Percentiles rank a stretch among this genome's conserved stretches.
Evolutionary conservation across 1,284 basidiomycete species (phyloP).

Genomic region (Papiliotrema terrestris): DNA sequence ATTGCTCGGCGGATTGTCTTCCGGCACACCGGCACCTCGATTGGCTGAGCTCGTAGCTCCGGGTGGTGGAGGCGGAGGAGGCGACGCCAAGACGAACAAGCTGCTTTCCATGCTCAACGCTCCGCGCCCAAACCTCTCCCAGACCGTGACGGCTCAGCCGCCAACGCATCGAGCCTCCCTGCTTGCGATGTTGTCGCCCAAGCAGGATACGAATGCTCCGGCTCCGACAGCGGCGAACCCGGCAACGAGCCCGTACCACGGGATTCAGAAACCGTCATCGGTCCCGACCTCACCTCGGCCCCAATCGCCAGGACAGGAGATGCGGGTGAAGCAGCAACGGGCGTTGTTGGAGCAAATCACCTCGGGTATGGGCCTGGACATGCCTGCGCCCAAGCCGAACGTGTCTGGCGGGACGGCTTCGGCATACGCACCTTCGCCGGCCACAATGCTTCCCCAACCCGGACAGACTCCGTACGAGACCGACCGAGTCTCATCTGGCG

Average conservation of each 20-base stretch:
- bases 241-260: neutral
- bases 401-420: neutral
- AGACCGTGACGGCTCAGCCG: neutral
- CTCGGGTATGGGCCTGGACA: constrained; percentile 11
- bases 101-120: constrained; percentile 27
- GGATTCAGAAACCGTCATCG: constrained; percentile 12
- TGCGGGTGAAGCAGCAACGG: constrained; percentile 22
- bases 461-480: neutral
- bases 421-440: neutral
- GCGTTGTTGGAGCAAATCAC: constrained; percentile 32
- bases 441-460: neutral
- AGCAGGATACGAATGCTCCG: neutral
- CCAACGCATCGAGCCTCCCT: constrained; percentile 29
- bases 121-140: neutral
- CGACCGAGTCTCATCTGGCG: neutral
- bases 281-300: constrained; percentile 23
- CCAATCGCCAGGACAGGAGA: constrained; percentile 11
- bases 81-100: constrained; percentile 14
- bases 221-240: neutral
- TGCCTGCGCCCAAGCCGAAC: neutral
- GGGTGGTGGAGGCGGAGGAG: neutral
- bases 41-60: neutral
- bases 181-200: constrained; percentile 23
- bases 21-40: neutral
- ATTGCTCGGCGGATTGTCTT: constrained; percentile 26